A percentile compares a stretch with the other conserved stretches of the same genome.
These are phyloP conservation scores for Yamadazyma olivae DNA, from an alignment of 805 yeast species.

Conservation along the genomic window DNA sequence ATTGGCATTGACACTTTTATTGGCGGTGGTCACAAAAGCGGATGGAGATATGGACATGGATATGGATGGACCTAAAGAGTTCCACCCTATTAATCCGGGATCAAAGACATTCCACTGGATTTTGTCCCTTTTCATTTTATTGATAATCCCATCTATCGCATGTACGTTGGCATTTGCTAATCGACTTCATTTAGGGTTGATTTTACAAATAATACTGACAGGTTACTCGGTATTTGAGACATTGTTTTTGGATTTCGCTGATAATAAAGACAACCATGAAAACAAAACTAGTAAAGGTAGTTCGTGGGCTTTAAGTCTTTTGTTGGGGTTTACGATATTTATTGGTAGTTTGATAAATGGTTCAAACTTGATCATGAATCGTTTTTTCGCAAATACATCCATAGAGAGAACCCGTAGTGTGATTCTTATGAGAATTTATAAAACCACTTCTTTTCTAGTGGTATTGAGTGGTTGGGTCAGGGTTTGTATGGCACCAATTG, in stretches of 20 bases:
- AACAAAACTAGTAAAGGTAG: slow-evolving; percentile 67
- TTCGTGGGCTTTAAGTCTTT: slow-evolving; percentile 55
- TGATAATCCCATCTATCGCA: slow-evolving; percentile 56
- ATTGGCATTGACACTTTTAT: too few species aligned
- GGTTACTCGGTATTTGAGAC: slow-evolving; percentile 57
- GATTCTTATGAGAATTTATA: slow-evolving; percentile 23
- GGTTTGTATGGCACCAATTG: slow-evolving; percentile 75
- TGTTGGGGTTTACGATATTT: slow-evolving; percentile 47
- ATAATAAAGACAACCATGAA: slow-evolving; percentile 57
- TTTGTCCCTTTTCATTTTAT: slow-evolving; percentile 41
- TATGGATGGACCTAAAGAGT: slow-evolving; percentile 28
- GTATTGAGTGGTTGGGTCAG: slow-evolving; percentile 74
- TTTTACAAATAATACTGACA: slow-evolving; percentile 45
- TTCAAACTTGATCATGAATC: slow-evolving; percentile 38
- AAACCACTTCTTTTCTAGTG: slow-evolving; percentile 43
- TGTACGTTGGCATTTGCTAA: slow-evolving; percentile 56
- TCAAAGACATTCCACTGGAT: slow-evolving; percentile 68
- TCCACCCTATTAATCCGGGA: slow-evolving; percentile 46
- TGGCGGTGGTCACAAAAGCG: neutral
- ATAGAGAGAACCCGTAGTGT: neutral
- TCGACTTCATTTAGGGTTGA: slow-evolving; percentile 40
- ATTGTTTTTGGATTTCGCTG: slow-evolving; percentile 58
- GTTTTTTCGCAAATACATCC: slow-evolving; percentile 29
- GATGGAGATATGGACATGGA: slow-evolving; percentile 18
- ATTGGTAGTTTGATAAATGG: slow-evolving; percentile 57